A percentile compares a stretch with the other conserved stretches of the same genome.
These are phyloP conservation scores for Hansenula sp. DNA, from an alignment of 1,139 yeast genomes.

Conservation along the genomic window DNA sequence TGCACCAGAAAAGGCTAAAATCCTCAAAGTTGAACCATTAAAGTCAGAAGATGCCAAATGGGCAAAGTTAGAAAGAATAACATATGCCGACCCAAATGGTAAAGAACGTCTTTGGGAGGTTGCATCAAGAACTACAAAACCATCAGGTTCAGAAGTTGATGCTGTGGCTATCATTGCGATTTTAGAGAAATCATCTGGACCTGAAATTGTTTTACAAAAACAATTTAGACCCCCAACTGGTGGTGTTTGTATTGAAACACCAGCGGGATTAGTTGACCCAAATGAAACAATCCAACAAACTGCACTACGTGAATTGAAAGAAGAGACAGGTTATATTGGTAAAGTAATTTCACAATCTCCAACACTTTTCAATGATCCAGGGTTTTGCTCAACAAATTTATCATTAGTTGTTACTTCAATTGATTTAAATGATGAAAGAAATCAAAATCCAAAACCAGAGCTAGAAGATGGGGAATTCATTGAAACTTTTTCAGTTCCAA, in stretches of 20 bases:
- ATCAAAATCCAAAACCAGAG: slow-evolving; percentile 64
- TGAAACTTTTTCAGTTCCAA: slow-evolving; percentile 71
- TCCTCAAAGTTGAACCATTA: slow-evolving; percentile 30
- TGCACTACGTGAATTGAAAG: slow-evolving; percentile 81
- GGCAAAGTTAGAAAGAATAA: slow-evolving; percentile 58
- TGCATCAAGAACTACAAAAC: slow-evolving; percentile 81
- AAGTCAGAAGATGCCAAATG: slow-evolving; percentile 46
- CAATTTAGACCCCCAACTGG: slow-evolving; percentile 92
- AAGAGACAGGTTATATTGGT: slow-evolving; percentile 85
- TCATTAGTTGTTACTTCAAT: slow-evolving; percentile 75
- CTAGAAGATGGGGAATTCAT: slow-evolving; percentile 89
- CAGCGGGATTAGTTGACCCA: slow-evolving; percentile 92
- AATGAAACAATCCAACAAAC: slow-evolving; percentile 73
- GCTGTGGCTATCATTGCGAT: slow-evolving; percentile 88
- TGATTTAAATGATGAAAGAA: slow-evolving; percentile 63
- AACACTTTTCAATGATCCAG: slow-evolving; percentile 81
- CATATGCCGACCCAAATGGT: slow-evolving; percentile 71
- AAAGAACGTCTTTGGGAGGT: slow-evolving; percentile 72
- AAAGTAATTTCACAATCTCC: slow-evolving; percentile 48
- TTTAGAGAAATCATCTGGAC: slow-evolving; percentile 45
- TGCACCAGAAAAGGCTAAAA: slow-evolving; percentile 34
- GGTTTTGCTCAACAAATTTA: slow-evolving; percentile 88
- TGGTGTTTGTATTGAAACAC: slow-evolving; percentile 86
- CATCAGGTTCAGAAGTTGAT: slow-evolving; percentile 62
- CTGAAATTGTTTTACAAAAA: slow-evolving; percentile 70